Conservation (phyloP, 768 basidiomycete species). For the Agaricus blazei region DNA sequence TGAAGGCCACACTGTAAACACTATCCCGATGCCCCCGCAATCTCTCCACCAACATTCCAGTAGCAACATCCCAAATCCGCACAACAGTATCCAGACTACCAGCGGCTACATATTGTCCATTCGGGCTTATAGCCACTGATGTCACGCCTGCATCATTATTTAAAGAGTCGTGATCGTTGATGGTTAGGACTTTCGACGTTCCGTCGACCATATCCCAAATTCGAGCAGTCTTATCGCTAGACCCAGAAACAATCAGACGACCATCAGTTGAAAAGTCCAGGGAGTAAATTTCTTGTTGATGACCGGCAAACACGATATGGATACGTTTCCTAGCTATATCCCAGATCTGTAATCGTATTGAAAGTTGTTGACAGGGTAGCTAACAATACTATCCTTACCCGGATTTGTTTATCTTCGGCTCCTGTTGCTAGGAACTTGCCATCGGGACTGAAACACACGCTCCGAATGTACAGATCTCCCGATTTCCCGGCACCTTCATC, state of each 20-base stretch:
- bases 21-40: constrained; percentile 73
- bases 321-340: constrained; percentile 76
- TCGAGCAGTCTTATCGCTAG: constrained; percentile 51
- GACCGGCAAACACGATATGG: constrained; percentile 73
- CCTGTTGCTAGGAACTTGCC: constrained; percentile 86
- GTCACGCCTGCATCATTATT: constrained; percentile 70
- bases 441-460: constrained; percentile 87
- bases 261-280: constrained; percentile 84
- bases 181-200: constrained; percentile 31
- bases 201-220: constrained; percentile 34
- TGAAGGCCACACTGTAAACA: constrained; percentile 84
- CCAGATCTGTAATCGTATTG: constrained; percentile 59
- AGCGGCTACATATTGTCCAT: constrained; percentile 57
- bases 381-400: constrained; percentile 44
- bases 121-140: constrained; percentile 68
- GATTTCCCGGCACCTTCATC: constrained; percentile 72
- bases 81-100: constrained; percentile 67
- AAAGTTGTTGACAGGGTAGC: too few relatives aligned
- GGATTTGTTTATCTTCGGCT: constrained; percentile 85
- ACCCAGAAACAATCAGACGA: constrained; percentile 79
- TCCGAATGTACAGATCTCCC: constrained; percentile 88
- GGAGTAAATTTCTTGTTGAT: constrained; percentile 88
- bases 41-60: constrained; percentile 59
- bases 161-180: constrained; percentile 36
- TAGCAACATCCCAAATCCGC: constrained; percentile 69